A percentile compares a stretch with the other conserved stretches of the same genome.
Evolutionary conservation across 768 basidiomycete species (phyloP).

Genomic region (Pholiota microspora): DNA sequence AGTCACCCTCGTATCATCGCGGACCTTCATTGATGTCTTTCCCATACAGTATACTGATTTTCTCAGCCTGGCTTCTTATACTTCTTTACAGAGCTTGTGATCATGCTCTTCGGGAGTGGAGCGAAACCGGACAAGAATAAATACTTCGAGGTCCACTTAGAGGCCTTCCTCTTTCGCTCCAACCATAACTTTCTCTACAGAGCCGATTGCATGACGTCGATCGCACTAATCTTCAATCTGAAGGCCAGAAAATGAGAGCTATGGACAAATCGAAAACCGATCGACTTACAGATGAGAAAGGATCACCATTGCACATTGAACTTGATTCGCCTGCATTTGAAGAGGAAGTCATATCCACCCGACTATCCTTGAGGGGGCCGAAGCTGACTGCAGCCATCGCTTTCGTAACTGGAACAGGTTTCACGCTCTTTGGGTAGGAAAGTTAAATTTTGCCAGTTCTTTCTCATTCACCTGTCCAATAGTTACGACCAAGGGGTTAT

Average conservation of each 20-base stretch:
- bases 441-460: background rate
- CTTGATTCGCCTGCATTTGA: slow-evolving; percentile 25
- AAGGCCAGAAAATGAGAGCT: background rate
- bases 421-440: slow-evolving; percentile 63
- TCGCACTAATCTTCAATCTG: too few relatives aligned
- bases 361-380: slow-evolving; percentile 34
- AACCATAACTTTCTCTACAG: background rate
- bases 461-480: background rate
- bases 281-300: background rate
- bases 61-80: background rate
- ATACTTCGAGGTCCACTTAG: background rate
- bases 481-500: slow-evolving; percentile 74
- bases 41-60: background rate
- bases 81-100: background rate
- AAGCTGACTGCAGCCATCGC: slow-evolving; percentile 47
- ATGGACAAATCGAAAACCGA: background rate
- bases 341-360: slow-evolving; percentile 32
- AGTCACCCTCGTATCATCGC: background rate
- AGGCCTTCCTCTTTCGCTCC: background rate
- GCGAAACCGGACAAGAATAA: slow-evolving; percentile 5
- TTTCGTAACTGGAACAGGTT: slow-evolving; percentile 57
- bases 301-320: background rate
- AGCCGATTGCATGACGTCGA: too few relatives aligned
- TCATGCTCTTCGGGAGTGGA: background rate
- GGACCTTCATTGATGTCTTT: background rate